Evolutionary conservation across 2,329 filamentous ascomycete genomes (phyloP).

Genomic region (Xylaria sp.): DNA sequence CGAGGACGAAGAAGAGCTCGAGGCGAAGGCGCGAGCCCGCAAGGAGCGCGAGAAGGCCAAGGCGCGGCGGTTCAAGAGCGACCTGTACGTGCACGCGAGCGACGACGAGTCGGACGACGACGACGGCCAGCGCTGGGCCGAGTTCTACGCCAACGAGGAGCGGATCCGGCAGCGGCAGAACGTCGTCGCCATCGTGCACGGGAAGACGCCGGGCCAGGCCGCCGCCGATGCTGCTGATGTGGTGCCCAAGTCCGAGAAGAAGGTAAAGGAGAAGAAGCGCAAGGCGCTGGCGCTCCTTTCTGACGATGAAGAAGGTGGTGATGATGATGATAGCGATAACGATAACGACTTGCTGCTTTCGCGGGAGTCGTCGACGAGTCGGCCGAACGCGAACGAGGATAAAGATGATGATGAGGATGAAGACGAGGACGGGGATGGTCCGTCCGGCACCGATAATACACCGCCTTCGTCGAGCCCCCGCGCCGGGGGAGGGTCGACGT

Average conservation of each 20-base stretch:
- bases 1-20: conserved; percentile 65
- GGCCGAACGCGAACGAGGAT: conserved; percentile 19
- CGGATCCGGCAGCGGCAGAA: conserved; percentile 58
- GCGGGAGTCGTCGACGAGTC: conserved; percentile 22
- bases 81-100: conserved; percentile 76
- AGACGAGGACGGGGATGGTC: conserved; percentile 37
- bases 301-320: no score
- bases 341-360: conserved; percentile 33
- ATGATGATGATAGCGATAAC: conserved; percentile 38
- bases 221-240: no score
- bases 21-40: conserved; percentile 63
- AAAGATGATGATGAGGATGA: conserved; percentile 38
- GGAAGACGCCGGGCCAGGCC: conserved; percentile 10
- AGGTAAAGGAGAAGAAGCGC: conserved; percentile 36
- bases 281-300: conserved; percentile 31
- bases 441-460: conserved; percentile 40
- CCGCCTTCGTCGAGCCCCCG: conserved; percentile 45
- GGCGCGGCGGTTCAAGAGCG: conserved; percentile 79
- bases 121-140: conserved; percentile 56
- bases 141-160: conserved; percentile 80
- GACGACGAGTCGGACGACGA: conserved; percentile 90
- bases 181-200: conserved; percentile 35
- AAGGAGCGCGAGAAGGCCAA: conserved; percentile 76
- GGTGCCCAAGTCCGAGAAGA: no score
- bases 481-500: conserved; percentile 18